A percentile compares a stretch with the other conserved stretches of the same genome.
Conservation (phyloP, 1,284 basidiomycete genomes). For the Naganishia albida region DNA sequence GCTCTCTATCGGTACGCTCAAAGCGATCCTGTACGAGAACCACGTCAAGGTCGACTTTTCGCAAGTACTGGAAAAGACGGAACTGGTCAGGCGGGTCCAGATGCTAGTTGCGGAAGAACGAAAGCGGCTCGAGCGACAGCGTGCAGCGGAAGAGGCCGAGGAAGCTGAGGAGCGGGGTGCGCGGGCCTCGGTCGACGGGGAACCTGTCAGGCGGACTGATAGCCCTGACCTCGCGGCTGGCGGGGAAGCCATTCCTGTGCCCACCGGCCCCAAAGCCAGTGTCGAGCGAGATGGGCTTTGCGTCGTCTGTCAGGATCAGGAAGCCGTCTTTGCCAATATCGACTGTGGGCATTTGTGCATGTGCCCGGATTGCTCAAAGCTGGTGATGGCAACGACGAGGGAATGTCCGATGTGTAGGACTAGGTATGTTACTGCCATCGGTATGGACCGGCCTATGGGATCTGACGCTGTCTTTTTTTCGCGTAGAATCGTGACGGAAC, state of each 20-base stretch:
- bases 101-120: conserved; percentile 67
- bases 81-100: conserved; percentile 69
- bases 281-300: conserved; percentile 73
- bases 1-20: conserved; percentile 67
- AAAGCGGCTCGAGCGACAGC: conserved; percentile 52
- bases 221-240: not conserved
- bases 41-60: conserved; percentile 55
- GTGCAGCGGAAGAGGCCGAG: conserved; percentile 51
- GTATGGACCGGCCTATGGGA: no score
- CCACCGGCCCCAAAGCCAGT: conserved; percentile 49
- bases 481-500: conserved; percentile 60
- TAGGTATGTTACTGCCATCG: conserved; percentile 62
- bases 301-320: conserved; percentile 86
- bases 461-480: not conserved
- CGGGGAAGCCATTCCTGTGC: conserved; percentile 34
- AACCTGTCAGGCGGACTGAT: not conserved
- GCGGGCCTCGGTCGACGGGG: not conserved
- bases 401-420: conserved; percentile 86
- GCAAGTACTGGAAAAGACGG: conserved; percentile 56
- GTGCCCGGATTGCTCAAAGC: conserved; percentile 78
- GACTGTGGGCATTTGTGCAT: conserved; percentile 88
- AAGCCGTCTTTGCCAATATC: conserved; percentile 85
- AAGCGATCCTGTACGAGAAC: conserved; percentile 68
- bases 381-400: conserved; percentile 73
- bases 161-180: conserved; percentile 22